These are phyloP conservation scores for Gyromitra esculenta DNA, from an alignment of 2,329 filamentous ascomycete genomes.

Conservation along the genomic window DNA sequence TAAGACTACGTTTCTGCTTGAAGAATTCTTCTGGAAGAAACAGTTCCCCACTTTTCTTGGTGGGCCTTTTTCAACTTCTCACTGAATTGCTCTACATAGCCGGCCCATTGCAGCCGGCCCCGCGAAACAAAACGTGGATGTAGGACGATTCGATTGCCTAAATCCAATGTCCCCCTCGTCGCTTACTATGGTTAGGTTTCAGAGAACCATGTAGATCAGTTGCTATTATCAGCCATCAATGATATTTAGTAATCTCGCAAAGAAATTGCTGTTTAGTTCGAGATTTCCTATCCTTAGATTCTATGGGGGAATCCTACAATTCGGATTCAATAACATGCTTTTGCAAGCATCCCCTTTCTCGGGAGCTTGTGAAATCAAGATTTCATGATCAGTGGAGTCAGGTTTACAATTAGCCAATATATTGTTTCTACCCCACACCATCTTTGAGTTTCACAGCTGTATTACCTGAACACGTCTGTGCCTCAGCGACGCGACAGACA, in stretches of 20 bases:
- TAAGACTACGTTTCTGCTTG: no score
- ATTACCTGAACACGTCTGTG: constrained; percentile 5
- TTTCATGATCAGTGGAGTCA: not conserved
- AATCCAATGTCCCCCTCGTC: not conserved
- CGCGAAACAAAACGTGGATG: not conserved
- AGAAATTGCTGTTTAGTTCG: no score
- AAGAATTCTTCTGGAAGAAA: no score
- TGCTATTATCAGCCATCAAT: not conserved
- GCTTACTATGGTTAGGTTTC: not conserved
- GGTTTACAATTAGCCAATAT: constrained; percentile 21
- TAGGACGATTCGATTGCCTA: not conserved
- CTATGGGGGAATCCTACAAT: no score
- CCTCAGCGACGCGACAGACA: not conserved
- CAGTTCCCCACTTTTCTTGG: no score
- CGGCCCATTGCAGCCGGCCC: not conserved
- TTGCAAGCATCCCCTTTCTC: not conserved
- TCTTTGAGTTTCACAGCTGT: not conserved
- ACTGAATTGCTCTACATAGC: not conserved
- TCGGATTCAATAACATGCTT: no score
- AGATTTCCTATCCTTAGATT: no score
- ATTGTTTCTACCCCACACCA: constrained; percentile 15
- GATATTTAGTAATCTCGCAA: not conserved
- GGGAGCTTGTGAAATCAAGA: not conserved
- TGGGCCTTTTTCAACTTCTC: not conserved
- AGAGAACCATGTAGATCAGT: not conserved